phyloP scores from a whole-genome alignment of 2,329 filamentous ascomycete species.

The Microdochium bolleyi region DNA sequence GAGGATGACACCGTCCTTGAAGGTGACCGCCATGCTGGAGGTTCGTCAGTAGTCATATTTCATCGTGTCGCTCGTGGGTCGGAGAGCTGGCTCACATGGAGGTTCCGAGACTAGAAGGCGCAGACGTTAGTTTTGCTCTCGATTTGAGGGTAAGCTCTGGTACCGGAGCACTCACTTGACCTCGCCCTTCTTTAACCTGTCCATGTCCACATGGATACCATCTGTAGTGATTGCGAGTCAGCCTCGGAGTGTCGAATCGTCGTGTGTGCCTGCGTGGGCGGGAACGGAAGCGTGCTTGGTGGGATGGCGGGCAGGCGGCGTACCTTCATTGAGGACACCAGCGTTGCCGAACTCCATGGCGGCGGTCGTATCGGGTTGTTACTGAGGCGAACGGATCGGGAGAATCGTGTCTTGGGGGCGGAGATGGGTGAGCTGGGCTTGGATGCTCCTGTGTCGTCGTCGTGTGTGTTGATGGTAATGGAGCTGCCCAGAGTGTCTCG shows the following conservation, averaged over 20 bases:
- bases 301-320: constrained; percentile 9
- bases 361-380: neutral
- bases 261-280: constrained; percentile 11
- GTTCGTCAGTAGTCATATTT: constrained; percentile 8
- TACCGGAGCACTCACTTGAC: constrained; percentile 68
- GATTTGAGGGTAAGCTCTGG: neutral
- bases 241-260: constrained; percentile 6
- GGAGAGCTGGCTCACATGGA: constrained; percentile 65
- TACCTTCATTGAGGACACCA: constrained; percentile 58
- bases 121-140: constrained; percentile 18
- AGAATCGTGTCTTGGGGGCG: neutral
- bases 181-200: constrained; percentile 95
- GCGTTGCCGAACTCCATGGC: constrained; percentile 57
- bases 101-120: constrained; percentile 68
- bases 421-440: neutral
- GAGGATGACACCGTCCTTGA: constrained; percentile 96
- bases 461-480: neutral
- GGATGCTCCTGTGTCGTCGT: neutral
- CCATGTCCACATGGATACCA: constrained; percentile 99
- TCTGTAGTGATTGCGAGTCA: constrained; percentile 45
- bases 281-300: constrained; percentile 1
- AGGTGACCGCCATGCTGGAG: constrained; percentile 92
- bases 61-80: constrained; percentile 4
- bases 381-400: constrained; percentile 3
- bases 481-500: neutral